Percentiles rank a stretch among this genome's conserved stretches.
phyloP scores from a whole-genome alignment of 2,329 filamentous ascomycete genomes.

The Pseudocercospora macadamiae region DNA sequence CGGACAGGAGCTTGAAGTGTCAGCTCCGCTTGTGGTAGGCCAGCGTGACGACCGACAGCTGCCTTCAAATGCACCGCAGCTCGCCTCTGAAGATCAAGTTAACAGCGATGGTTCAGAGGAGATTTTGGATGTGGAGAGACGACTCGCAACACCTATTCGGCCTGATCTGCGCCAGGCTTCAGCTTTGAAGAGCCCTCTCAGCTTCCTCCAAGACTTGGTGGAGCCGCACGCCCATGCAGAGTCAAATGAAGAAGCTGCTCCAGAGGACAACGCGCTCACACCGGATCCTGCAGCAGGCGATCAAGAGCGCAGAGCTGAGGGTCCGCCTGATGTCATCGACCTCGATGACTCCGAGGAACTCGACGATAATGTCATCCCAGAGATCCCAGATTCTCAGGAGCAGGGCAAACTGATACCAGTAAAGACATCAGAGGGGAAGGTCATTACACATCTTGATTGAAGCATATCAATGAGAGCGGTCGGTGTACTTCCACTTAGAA shows the following conservation, averaged over 20 bases:
- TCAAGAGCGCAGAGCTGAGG: background rate
- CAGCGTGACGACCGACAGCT: background rate
- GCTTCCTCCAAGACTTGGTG: background rate
- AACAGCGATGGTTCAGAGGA: background rate
- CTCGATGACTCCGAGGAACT: background rate
- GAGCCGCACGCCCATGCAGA: background rate
- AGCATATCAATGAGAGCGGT: background rate
- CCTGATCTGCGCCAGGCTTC: background rate
- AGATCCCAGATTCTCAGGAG: constrained; percentile 14
- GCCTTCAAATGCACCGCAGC: no score
- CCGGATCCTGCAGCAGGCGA: background rate
- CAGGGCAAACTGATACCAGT: background rate
- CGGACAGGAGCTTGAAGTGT: background rate
- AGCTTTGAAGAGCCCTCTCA: background rate
- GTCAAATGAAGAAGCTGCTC: background rate
- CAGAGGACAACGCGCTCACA: background rate
- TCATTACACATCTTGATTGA: background rate
- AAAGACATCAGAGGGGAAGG: background rate
- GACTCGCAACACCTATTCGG: background rate
- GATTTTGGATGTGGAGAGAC: background rate
- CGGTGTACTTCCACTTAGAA: no score
- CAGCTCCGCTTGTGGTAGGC: background rate
- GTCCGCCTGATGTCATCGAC: background rate
- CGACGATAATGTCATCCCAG: background rate
- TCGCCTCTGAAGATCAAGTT: background rate